Base-by-base conservation (phyloP, 768 basidiomycete genomes). In the Calvatia gigantea region DNA sequence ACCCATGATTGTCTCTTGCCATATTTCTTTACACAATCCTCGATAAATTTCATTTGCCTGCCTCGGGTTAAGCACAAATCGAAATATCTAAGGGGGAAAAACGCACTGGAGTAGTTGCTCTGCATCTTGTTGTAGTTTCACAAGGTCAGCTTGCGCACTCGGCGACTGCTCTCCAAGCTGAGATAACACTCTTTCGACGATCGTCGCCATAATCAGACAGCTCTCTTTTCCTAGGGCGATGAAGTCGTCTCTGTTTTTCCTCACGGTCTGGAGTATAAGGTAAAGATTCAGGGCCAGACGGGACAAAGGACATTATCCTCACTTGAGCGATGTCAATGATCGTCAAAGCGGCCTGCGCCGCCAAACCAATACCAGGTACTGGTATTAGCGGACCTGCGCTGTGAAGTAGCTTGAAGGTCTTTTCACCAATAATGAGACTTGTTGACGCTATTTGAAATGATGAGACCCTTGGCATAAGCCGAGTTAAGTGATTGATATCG, bases 361-460 rank as follows among this genome's bases (percentile, higher is more conserved):
- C 54, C 5, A 47, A 11, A n/a, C 28, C 54, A 27, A 56, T 48
- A 15, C 28, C 54, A 15, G 54, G 54, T 2, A 49, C 21, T 4
- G 54, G 47, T 8, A 49, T 47, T 32, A 32, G 49, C 14, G 39
- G 2, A 4, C 29, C 28, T 12, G 46, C 54, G 1, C 11, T 41
- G 17, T 49, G 25, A 15, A 56, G 46, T 9, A 56, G 3, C 8
- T 42, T 15, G 1, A 56, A 8, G 15, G 28, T 19, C 6, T 35
- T 21, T 6, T 54, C 15, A 4, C 52, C 52, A 14, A 54, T 54
- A 14, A 54, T 39, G 23, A 25, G 1, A 11, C 29, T 42, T 21
- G 35, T 21, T 6, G 39, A 32, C 12, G 8, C 19, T 29, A 25
- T 15, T 15, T n/a, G 2, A 15, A 2, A n/a, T 1, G 29, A 3